Conservation (phyloP, 2,329 filamentous ascomycete genomes). For the Sarocladium brachiariae region DNA sequence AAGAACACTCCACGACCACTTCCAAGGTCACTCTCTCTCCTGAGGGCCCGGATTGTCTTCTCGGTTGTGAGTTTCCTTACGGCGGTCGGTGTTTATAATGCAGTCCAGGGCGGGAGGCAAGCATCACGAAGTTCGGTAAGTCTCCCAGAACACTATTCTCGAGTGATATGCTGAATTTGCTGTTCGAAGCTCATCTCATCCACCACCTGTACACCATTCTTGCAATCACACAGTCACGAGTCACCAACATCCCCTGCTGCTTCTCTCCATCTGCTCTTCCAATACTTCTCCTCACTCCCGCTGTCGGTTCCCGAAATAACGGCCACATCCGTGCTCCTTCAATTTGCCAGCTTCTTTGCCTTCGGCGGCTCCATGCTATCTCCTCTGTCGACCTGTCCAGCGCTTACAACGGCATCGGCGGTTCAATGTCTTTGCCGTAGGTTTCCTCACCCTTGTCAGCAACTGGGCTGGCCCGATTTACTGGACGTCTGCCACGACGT, state of each 20-base stretch:
- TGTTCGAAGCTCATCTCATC: constrained; percentile 35
- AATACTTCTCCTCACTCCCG: constrained; percentile 38
- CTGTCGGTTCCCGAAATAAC: constrained; percentile 54
- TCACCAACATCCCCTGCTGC: constrained; percentile 79
- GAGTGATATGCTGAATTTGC: constrained; percentile 7
- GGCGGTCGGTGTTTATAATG: constrained; percentile 31
- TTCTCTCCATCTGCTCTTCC: constrained; percentile 56
- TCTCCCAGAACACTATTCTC: neutral
- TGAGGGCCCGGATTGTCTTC: constrained; percentile 44
- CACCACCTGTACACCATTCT: constrained; percentile 72
- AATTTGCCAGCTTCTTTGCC: constrained; percentile 81
- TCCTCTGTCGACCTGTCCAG: constrained; percentile 92
- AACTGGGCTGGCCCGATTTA: constrained; percentile 92
- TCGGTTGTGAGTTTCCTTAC: constrained; percentile 35
- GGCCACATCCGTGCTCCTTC: constrained; percentile 66
- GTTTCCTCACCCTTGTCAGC: constrained; percentile 72
- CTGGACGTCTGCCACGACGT: constrained; percentile 65
- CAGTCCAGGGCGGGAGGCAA: constrained; percentile 22
- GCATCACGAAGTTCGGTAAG: constrained; percentile 23
- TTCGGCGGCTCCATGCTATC: constrained; percentile 85
- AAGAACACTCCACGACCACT: constrained; percentile 30
- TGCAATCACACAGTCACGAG: constrained; percentile 78
- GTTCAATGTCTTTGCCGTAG: constrained; percentile 80
- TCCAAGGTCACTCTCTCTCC: constrained; percentile 36
- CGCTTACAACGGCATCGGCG: constrained; percentile 85